phyloP scores from a whole-genome alignment of 2,329 filamentous ascomycete species.

The Fusarium sp. region DNA sequence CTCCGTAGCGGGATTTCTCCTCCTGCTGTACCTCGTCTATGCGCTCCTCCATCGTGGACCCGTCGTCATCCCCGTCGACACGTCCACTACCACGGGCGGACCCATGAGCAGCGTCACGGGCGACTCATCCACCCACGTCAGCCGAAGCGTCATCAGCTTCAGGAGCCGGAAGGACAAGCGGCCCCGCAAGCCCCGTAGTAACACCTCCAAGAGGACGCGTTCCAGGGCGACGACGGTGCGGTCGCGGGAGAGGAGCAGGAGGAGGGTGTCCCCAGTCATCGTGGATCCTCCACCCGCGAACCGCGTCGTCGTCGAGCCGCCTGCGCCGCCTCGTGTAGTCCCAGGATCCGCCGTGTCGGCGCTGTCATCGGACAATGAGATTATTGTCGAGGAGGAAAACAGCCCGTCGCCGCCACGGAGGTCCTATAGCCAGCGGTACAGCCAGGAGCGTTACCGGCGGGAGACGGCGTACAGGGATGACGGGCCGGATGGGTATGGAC shows the following conservation, averaged over 20 bases:
- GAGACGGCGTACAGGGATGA: conserved; percentile 41
- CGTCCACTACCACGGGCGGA: conserved; percentile 27
- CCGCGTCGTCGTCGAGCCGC: conserved; percentile 49
- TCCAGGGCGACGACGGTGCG: conserved; percentile 43
- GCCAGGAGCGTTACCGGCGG: conserved; percentile 46
- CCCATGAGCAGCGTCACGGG: conserved; percentile 44
- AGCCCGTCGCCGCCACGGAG: conserved; percentile 45
- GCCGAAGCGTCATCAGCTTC: conserved; percentile 38
- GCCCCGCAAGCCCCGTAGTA: conserved; percentile 28
- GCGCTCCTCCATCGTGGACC: conserved; percentile 63
- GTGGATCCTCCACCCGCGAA: conserved; percentile 27
- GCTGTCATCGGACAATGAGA: conserved; percentile 57
- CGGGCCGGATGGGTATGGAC: conserved; percentile 19
- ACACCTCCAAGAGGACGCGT: conserved; percentile 38
- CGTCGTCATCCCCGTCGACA: conserved; percentile 46
- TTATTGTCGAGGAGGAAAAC: conserved; percentile 56
- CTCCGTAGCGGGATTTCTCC: conserved; percentile 65
- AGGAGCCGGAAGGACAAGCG: conserved; percentile 39
- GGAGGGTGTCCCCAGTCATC: conserved; percentile 40
- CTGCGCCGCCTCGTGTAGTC: conserved; percentile 49
- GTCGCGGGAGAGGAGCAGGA: conserved; percentile 38
- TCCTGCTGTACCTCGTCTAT: conserved; percentile 68
- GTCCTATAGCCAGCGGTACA: conserved; percentile 38
- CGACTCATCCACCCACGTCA: conserved; percentile 40
- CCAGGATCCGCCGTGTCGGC: conserved; percentile 46